Conservation (phyloP, 2,329 filamentous ascomycete genomes). For the Cladosporium sp. region DNA sequence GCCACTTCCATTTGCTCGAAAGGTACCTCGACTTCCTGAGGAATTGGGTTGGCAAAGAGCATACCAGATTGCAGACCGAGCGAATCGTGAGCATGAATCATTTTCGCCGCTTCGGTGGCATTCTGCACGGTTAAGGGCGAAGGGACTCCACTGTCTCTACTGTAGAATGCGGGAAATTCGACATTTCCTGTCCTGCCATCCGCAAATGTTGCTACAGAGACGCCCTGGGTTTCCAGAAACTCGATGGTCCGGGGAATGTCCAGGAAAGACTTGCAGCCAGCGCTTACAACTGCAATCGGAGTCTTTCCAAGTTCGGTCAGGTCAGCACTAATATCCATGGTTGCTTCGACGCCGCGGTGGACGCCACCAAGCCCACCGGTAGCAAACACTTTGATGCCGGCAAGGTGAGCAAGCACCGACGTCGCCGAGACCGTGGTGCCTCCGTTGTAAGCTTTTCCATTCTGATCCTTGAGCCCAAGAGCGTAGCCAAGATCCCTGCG, state of each 20-base stretch:
- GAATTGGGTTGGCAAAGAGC: constrained; percentile 85
- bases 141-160: constrained; percentile 74
- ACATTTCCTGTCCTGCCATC: constrained; percentile 69
- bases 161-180: constrained; percentile 92
- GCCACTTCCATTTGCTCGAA: constrained; percentile 65
- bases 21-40: constrained; percentile 64
- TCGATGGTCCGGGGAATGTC: constrained; percentile 89
- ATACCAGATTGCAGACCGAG: constrained; percentile 74
- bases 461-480: constrained; percentile 65
- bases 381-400: constrained; percentile 88
- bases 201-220: constrained; percentile 83
- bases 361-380: constrained; percentile 94
- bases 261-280: constrained; percentile 93
- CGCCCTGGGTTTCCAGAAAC: constrained; percentile 68
- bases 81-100: constrained; percentile 73
- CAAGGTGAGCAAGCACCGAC: constrained; percentile 81
- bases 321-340: constrained; percentile 93
- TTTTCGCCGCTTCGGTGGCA: constrained; percentile 81
- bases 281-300: constrained; percentile 80
- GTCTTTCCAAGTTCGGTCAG: constrained; percentile 90
- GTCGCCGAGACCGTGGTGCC: constrained; percentile 93
- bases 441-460: constrained; percentile 69
- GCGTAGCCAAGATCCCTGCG: constrained; percentile 81
- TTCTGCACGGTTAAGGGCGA: constrained; percentile 72
- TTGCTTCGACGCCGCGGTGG: constrained; percentile 79